Percentiles rank a stretch among this genome's conserved stretches.
Conservation (phyloP, 441 rosid species). For the Adansonia madagascariensis region DNA sequence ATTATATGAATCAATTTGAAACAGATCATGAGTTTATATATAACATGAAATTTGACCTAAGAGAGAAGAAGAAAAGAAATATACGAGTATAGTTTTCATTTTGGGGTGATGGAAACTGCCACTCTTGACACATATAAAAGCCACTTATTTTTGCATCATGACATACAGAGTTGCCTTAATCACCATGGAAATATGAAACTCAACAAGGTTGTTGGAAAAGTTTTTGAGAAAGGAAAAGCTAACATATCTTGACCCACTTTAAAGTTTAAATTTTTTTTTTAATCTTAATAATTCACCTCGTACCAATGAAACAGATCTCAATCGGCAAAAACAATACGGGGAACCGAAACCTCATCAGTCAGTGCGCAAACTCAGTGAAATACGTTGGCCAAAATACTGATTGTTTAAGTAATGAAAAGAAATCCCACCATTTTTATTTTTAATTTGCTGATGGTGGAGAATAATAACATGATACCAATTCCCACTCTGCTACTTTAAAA, state of each 20-base stretch:
- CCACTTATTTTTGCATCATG: too few relatives aligned
- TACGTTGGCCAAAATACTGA: background rate
- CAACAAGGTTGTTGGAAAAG: too few relatives aligned
- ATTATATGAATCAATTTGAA: too few relatives aligned
- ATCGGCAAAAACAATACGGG: background rate
- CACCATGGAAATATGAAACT: too few relatives aligned
- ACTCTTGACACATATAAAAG: too few relatives aligned
- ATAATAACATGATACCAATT: background rate
- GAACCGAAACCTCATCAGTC: conserved; percentile 11
- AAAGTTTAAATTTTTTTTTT: background rate
- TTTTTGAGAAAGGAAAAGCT: too few relatives aligned
- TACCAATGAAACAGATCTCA: background rate
- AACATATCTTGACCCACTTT: background rate
- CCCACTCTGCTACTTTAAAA: background rate
- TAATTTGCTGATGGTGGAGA: background rate
- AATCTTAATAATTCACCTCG: background rate
- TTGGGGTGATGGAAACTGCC: too few relatives aligned
- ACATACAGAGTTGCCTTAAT: too few relatives aligned
- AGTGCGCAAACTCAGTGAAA: conserved; percentile 5
- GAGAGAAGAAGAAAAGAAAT: too few relatives aligned
- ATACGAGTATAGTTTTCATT: too few relatives aligned
- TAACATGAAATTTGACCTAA: too few relatives aligned
- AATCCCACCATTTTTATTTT: background rate
- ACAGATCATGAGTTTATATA: too few relatives aligned
- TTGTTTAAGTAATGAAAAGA: background rate